Conservation (phyloP, 306 rosid genomes). For the Phaseolus lunatus region DNA sequence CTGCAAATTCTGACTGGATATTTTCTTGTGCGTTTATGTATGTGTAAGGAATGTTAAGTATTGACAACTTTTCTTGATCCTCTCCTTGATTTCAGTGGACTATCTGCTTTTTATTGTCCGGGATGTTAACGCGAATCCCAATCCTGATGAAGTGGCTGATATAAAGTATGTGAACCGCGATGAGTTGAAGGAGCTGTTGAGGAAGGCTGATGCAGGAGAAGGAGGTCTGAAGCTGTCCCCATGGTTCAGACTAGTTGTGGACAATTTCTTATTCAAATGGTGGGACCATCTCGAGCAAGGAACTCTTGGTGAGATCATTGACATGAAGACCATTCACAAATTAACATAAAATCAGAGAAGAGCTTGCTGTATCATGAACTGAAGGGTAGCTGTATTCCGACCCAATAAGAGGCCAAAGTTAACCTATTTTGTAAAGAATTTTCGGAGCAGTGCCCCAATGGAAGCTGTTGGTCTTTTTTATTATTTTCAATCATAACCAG, state of each 20-base stretch:
- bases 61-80: constrained; percentile 30
- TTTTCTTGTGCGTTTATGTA: not conserved
- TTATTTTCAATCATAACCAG: constrained; percentile 13
- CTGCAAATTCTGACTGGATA: not conserved
- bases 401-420: constrained; percentile 53
- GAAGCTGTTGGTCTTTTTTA: constrained; percentile 2
- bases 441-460: not conserved
- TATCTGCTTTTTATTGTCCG: constrained; percentile 88
- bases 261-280: constrained; percentile 96
- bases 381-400: constrained; percentile 36
- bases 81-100: constrained; percentile 75
- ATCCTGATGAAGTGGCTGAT: constrained; percentile 93
- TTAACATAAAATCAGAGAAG: constrained; percentile 51
- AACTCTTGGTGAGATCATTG: constrained; percentile 70
- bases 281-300: constrained; percentile 93
- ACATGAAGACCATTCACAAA: constrained; percentile 95
- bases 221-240: constrained; percentile 96
- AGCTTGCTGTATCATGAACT: constrained; percentile 1
- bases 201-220: constrained; percentile 93
- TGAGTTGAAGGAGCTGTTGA: constrained; percentile 87
- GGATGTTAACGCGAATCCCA: constrained; percentile 76
- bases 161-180: constrained; percentile 81
- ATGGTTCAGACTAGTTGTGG: constrained; percentile 97
- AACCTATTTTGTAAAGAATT: not conserved
- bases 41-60: constrained; percentile 26